Base-by-base conservation (phyloP, 176 grass and related monocot species). In the Thalia dealbata region DNA sequence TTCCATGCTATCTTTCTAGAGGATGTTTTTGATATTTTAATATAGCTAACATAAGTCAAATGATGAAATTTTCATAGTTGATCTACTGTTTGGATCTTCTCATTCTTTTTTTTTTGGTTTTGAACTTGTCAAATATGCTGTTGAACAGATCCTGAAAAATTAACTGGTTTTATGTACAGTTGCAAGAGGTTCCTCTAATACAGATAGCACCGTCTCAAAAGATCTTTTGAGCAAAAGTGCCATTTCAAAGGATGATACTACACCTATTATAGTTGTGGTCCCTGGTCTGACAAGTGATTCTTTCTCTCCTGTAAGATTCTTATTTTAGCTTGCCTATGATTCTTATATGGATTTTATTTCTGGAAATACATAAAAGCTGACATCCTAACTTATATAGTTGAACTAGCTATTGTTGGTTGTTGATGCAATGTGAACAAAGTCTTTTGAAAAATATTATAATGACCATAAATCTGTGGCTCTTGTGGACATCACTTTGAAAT, bases 201-300 rank as follows among this genome's bases (percentile, higher is more conserved):
- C 66, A 14, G 29, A 38, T 50, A 81, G 11, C 67, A 58, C 75
- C 26, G 81, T 93, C 91, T 86, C 85, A 56, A 79, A 88, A 81
- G 95, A 99, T 82, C 4, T 38, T 38, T 38, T 38, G 32, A 38
- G 32, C 32, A 38, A 38, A 38, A 81, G 11, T 61, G 51, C 75
- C 26, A 82, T 93, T 93, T 86, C 85, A 56, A 79, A 88, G 80
- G 95, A 99, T 82, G 79, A 82, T 79, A 86, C 81, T 45, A 86
- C 83, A 21, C 90, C 95, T 68, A 83, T 99, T 79, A 72, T 86
- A 64, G 79, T 99, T 88, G 78, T 93, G 68, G 64, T 99, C n/a
- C 90, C 90, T 76, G 90, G 90, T 69, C 79, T 99, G 75, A 99
- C 90, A 38, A 99, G 95, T 81, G 90, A 93, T 84, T 97, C 90